Evolutionary conservation across 2,329 filamentous ascomycete species (phyloP).

Genomic region (Epichloe gansuensis): DNA sequence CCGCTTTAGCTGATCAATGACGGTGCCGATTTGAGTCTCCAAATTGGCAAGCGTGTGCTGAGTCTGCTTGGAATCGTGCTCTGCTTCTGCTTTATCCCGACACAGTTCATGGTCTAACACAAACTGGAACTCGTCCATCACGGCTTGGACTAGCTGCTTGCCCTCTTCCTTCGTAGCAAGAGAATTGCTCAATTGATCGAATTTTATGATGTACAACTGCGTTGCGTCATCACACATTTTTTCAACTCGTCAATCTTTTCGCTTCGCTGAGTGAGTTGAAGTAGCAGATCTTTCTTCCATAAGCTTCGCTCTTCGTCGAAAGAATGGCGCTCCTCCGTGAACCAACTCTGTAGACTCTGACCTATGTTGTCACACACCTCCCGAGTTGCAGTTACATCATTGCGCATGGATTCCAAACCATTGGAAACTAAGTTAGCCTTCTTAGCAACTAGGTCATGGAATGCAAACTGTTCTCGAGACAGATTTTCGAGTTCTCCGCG

Average conservation of each 20-base stretch:
- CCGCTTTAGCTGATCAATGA: slow-evolving; percentile 9
- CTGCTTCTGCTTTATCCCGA: slow-evolving; percentile 11
- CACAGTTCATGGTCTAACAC: slow-evolving; percentile 14
- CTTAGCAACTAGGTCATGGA: slow-evolving; percentile 5
- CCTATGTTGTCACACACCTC: background rate
- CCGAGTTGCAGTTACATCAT: background rate
- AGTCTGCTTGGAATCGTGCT: slow-evolving; percentile 7
- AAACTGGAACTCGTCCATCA: slow-evolving; percentile 11
- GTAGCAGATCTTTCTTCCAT: slow-evolving; percentile 1
- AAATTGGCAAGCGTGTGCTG: slow-evolving; percentile 8
- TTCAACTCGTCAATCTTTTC: slow-evolving; percentile 2
- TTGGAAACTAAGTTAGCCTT: background rate
- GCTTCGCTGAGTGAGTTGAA: background rate
- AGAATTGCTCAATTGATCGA: slow-evolving; percentile 2
- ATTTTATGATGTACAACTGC: background rate
- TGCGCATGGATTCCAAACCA: background rate
- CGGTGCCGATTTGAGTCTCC: slow-evolving; percentile 12
- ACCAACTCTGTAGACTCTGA: background rate
- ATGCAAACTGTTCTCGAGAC: slow-evolving; percentile 5
- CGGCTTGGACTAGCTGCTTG: slow-evolving; percentile 9
- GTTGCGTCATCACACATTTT: background rate
- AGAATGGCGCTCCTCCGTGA: background rate
- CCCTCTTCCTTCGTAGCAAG: slow-evolving; percentile 4
- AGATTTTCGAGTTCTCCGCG: slow-evolving; percentile 2
- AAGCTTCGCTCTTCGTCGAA: slow-evolving; percentile 1